A percentile compares a stretch with the other conserved stretches of the same genome.
These are phyloP conservation scores for Stentor roeselii DNA, from an alignment of 73 alveolate species.

Conservation along the genomic window DNA sequence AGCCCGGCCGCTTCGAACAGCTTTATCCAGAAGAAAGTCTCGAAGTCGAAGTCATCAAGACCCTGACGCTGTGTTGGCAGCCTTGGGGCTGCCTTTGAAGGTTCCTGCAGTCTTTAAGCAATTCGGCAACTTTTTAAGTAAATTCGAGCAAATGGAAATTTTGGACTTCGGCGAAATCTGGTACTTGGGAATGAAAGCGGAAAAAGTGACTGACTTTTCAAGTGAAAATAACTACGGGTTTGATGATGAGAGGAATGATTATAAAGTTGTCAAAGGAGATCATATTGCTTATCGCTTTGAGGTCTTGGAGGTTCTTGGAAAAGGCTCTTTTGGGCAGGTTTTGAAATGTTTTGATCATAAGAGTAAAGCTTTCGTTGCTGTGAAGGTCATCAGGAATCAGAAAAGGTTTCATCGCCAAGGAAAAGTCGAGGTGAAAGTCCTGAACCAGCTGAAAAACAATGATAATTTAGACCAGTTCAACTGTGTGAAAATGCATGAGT, in stretches of 20 bases:
- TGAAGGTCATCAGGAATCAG: slow-evolving; percentile 86
- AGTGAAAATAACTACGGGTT: not conserved
- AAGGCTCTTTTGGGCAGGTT: slow-evolving; percentile 96
- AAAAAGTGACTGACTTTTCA: slow-evolving; percentile 34
- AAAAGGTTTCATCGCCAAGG: slow-evolving; percentile 92
- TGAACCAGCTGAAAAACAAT: slow-evolving; percentile 50
- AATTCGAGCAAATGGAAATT: slow-evolving; percentile 6
- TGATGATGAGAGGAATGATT: slow-evolving; percentile 89
- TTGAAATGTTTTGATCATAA: slow-evolving; percentile 87
- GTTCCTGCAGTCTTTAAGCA: not conserved
- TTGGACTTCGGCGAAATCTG: not conserved
- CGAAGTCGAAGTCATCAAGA: not conserved
- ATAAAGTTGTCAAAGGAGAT: slow-evolving; percentile 65
- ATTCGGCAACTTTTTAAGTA: not conserved
- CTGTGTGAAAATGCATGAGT: slow-evolving; percentile 43
- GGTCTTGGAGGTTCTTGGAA: slow-evolving; percentile 75
- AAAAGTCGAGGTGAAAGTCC: slow-evolving; percentile 78
- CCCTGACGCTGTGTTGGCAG: not conserved
- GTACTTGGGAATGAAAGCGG: not conserved
- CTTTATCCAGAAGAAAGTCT: not conserved
- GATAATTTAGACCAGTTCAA: slow-evolving; percentile 46
- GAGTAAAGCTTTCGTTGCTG: slow-evolving; percentile 70
- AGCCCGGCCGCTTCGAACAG: not conserved
- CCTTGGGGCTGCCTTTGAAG: not conserved
- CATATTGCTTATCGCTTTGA: slow-evolving; percentile 93